These are phyloP conservation scores for Teunomyces gatunensis DNA, from an alignment of 805 yeast genomes.

Conservation along the genomic window DNA sequence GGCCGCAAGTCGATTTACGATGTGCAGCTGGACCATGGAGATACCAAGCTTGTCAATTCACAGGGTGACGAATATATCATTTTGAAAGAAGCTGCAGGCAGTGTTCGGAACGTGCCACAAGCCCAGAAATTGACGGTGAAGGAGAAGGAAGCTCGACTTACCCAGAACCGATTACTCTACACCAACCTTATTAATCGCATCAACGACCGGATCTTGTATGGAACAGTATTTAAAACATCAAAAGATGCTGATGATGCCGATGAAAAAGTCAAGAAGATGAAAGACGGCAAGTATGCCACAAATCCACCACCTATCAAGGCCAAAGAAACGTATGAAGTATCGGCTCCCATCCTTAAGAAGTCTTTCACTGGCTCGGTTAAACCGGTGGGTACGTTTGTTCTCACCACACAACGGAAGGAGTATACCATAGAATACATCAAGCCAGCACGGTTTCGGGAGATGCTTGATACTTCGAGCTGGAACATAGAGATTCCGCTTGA, in stretches of 20 bases:
- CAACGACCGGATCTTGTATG: slow-evolving; percentile 27
- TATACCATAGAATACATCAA: slow-evolving; percentile 19
- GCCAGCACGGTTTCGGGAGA: slow-evolving; percentile 18
- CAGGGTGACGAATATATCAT: slow-evolving; percentile 41
- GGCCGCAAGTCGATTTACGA: slow-evolving; percentile 34
- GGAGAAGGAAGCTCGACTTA: slow-evolving; percentile 15
- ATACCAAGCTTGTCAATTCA: slow-evolving; percentile 29
- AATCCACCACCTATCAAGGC: neutral
- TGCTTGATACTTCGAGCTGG: slow-evolving; percentile 16
- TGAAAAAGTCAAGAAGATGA: slow-evolving; percentile 16
- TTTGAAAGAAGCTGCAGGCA: slow-evolving; percentile 26
- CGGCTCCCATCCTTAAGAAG: slow-evolving; percentile 12
- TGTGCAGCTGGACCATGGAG: slow-evolving; percentile 8
- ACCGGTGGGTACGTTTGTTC: slow-evolving; percentile 7
- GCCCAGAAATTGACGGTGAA: slow-evolving; percentile 3
- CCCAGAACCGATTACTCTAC: slow-evolving; percentile 20
- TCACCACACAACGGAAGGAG: slow-evolving; percentile 5
- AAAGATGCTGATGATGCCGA: slow-evolving; percentile 12
- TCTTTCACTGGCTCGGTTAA: slow-evolving; percentile 11
- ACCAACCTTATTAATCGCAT: slow-evolving; percentile 25
- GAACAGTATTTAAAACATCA: slow-evolving; percentile 14
- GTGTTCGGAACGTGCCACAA: slow-evolving; percentile 28
- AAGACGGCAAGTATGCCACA: slow-evolving; percentile 18
- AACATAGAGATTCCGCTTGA: slow-evolving; percentile 25
- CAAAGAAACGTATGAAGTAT: slow-evolving; percentile 1